Conservation (phyloP, 331 rosid species). For the Dryas integrifolia region DNA sequence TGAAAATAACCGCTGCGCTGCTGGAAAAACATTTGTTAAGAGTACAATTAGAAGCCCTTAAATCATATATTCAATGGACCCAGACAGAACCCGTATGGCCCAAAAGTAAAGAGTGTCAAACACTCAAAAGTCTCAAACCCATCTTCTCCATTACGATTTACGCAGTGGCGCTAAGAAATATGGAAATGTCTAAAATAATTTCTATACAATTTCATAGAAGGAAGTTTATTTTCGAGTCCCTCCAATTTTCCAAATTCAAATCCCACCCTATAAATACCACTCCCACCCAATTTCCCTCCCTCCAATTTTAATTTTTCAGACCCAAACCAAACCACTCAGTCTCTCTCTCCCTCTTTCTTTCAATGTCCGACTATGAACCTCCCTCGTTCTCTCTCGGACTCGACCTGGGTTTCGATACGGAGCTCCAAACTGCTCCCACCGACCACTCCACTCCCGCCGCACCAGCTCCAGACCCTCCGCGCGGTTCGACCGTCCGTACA, state of each 20-base stretch:
- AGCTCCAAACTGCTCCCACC: slow-evolving; percentile 27
- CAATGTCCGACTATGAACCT: slow-evolving; percentile 63
- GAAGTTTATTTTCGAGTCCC: slow-evolving; percentile 19
- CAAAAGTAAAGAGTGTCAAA: too few relatives aligned
- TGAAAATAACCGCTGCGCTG: too few relatives aligned
- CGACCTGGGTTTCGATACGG: slow-evolving; percentile 51
- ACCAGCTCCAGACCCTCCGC: slow-evolving; percentile 8
- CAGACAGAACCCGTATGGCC: too few relatives aligned
- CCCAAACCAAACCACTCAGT: neutral
- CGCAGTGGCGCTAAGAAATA: neutral
- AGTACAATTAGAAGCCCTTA: too few relatives aligned
- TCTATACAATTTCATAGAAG: neutral
- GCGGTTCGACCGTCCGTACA: neutral
- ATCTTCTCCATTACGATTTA: too few relatives aligned
- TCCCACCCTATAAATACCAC: slow-evolving; percentile 16
- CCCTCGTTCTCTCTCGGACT: slow-evolving; percentile 91
- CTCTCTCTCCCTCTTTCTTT: slow-evolving; percentile 5
- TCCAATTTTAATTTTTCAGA: slow-evolving; percentile 1
- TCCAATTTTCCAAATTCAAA: slow-evolving; percentile 28
- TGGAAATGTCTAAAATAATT: too few relatives aligned
- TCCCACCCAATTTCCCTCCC: slow-evolving; percentile 20
- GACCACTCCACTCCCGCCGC: slow-evolving; percentile 12
- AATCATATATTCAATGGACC: too few relatives aligned
- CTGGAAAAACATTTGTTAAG: too few relatives aligned
- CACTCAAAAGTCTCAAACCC: too few relatives aligned